A percentile compares a stretch with the other conserved stretches of the same genome.
These are phyloP conservation scores for Capronia coronata DNA, from an alignment of 2,329 filamentous ascomycete genomes.

Conservation along the genomic window DNA sequence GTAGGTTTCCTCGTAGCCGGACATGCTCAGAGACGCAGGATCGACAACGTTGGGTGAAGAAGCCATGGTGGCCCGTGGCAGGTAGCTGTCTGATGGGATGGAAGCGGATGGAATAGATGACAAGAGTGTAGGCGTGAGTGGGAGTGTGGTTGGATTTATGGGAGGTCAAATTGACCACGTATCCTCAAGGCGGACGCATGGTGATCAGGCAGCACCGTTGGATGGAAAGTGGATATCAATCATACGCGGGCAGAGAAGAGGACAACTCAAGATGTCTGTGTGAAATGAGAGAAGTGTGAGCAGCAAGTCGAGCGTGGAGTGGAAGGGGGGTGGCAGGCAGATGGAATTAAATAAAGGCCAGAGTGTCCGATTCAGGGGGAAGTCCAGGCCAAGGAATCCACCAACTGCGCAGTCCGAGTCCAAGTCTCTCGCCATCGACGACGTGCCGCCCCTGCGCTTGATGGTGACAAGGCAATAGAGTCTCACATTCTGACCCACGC, in stretches of 20 bases:
- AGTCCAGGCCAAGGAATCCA: constrained; percentile 1
- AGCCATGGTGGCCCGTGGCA: constrained; percentile 13
- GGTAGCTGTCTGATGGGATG: neutral
- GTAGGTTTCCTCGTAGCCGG: constrained; percentile 17
- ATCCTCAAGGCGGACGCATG: constrained; percentile 25
- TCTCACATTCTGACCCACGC: constrained; percentile 1
- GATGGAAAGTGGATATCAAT: constrained; percentile 13
- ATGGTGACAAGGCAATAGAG: neutral
- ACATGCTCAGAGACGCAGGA: constrained; percentile 15
- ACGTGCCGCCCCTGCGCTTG: neutral
- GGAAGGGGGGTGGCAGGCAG: constrained; percentile 19
- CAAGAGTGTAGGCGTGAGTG: constrained; percentile 9
- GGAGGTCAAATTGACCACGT: constrained; percentile 24
- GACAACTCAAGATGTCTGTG: constrained; percentile 3
- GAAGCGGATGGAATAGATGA: constrained; percentile 5
- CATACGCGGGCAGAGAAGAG: constrained; percentile 9
- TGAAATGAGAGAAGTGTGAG: constrained; percentile 4
- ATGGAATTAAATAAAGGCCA: constrained; percentile 25
- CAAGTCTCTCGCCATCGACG: neutral
- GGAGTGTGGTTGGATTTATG: constrained; percentile 12
- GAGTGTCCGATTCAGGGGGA: constrained; percentile 17
- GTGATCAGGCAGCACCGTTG: constrained; percentile 13
- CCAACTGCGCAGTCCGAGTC: neutral
- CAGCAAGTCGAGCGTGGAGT: constrained; percentile 1
- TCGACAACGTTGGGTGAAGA: constrained; percentile 17